Base-by-base conservation (phyloP, 2,329 filamentous ascomycete genomes). In the Fusarium sp. region DNA sequence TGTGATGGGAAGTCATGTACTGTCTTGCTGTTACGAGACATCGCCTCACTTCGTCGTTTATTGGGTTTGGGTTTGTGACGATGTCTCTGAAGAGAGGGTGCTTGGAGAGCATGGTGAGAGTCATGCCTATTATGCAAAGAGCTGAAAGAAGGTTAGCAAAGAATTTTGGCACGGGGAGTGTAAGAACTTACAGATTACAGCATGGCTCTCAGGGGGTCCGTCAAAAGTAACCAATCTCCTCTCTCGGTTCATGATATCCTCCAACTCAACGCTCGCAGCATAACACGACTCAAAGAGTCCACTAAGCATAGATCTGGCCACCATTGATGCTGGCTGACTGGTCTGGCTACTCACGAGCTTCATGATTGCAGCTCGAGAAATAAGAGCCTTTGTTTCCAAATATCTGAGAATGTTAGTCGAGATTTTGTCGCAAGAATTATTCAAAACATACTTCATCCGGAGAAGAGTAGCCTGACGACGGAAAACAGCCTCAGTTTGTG, bases 121-220 rank as follows among this genome's bases (percentile, higher is more conserved):
- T 74, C 63, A 73, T 73, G 44, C 73, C 73, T 4, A 61, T 62
- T 53, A 74, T 67, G 55, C 67, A 61, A 9, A 75, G 63, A n/a
- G 58, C 73, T 75, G 1, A 6, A 50, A 10, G 0, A 0, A 1
- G 14, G 59, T 75, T 51, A 74, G 63, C 20, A 49, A 6, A 16
- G 9, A 9, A 11, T 16, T n/a, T 49, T 16, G 3, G 2, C 14
- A 16, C 1, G 5, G 13, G 18, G 9, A 3, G 8, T 8, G 3
- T 8, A 2, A 33, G 4, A n/a, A 61, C 73, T 70, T 61, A 70
- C 73, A 71, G 8, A 74, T 70, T 10, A 64, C 63, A 16, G 66
- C 61, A 18, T 72, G 71, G 25, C 69, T 70, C 38, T 68, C 65
- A 0, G 73, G 71, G 29, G 71, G 66, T 4, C 73, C 72, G 2